Evolutionary conservation across 1,284 basidiomycete genomes (phyloP).

Genomic region (Laetiporus sulphureus): DNA sequence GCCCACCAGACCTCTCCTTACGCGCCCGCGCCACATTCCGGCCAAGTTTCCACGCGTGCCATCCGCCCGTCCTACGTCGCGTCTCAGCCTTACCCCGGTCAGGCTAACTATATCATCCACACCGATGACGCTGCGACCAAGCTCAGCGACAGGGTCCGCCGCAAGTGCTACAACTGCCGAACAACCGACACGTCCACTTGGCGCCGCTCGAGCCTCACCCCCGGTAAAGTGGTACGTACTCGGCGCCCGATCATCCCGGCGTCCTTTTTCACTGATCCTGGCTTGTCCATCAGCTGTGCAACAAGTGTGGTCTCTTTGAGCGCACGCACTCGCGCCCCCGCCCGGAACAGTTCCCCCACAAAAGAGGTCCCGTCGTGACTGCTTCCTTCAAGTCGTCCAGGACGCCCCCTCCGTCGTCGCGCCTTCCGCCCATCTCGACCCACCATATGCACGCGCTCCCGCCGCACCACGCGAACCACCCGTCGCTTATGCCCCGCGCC

Average conservation of each 20-base stretch:
- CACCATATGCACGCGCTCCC: conserved; percentile 26
- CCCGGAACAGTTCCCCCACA: conserved; percentile 77
- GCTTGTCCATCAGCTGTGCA: conserved; percentile 56
- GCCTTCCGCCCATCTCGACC: conserved; percentile 20
- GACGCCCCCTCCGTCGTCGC: conserved; percentile 28
- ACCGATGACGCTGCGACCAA: conserved; percentile 75
- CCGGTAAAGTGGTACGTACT: conserved; percentile 77
- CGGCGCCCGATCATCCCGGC: too few species aligned
- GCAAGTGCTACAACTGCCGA: conserved; percentile 75
- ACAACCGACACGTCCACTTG: conserved; percentile 82
- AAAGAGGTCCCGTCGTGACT: conserved; percentile 58
- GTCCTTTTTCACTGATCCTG: background rate
- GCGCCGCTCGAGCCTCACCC: conserved; percentile 68
- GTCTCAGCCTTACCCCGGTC: conserved; percentile 30
- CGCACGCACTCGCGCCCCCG: conserved; percentile 74
- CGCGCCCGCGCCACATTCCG: conserved; percentile 19
- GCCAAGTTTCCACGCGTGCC: conserved; percentile 19
- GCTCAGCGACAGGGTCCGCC: conserved; percentile 64
- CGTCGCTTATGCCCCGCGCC: conserved; percentile 30
- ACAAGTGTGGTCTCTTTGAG: conserved; percentile 81
- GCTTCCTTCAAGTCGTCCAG: conserved; percentile 25
- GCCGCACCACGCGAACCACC: conserved; percentile 42
- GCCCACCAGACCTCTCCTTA: conserved; percentile 13
- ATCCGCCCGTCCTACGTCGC: conserved; percentile 24
- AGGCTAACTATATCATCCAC: conserved; percentile 38